A percentile compares a stretch with the other conserved stretches of the same genome.
phyloP scores from a whole-genome alignment of 2,329 filamentous ascomycete species.

The Hypocrella siamensis region DNA sequence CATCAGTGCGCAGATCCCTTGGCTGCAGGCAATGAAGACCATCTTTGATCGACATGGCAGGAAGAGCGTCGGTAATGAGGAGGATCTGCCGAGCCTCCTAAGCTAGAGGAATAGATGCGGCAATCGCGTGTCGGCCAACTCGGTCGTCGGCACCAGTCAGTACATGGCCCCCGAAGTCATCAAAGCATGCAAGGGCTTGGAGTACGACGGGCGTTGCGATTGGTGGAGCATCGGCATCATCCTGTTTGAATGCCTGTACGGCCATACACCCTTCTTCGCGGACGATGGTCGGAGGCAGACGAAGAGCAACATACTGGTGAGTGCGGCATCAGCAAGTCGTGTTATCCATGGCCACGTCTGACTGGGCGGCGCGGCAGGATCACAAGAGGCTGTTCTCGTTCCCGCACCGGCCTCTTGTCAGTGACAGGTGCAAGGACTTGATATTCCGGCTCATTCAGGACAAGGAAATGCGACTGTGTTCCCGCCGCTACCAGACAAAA shows the following conservation, averaged over 20 bases:
- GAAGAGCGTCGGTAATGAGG: constrained; percentile 11
- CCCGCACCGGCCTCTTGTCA: constrained; percentile 49
- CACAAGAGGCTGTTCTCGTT: constrained; percentile 58
- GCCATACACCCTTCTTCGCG: constrained; percentile 75
- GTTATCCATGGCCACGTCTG: not conserved
- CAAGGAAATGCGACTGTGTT: constrained; percentile 62
- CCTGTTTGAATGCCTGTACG: constrained; percentile 86
- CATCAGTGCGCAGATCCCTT: constrained; percentile 17
- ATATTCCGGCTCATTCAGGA: constrained; percentile 58
- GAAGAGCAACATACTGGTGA: constrained; percentile 68
- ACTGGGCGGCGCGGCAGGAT: constrained; percentile 32
- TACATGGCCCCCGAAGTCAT: constrained; percentile 98
- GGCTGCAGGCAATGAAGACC: constrained; percentile 14
- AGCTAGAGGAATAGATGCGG: constrained; percentile 55
- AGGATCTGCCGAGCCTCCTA: constrained; percentile 30
- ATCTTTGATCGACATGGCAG: constrained; percentile 17
- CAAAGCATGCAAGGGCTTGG: constrained; percentile 21
- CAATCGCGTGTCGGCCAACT: constrained; percentile 60
- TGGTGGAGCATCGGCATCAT: constrained; percentile 97
- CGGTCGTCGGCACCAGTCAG: constrained; percentile 86
- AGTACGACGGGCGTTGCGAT: constrained; percentile 86
- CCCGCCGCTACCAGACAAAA: constrained; percentile 54
- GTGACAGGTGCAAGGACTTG: constrained; percentile 59
- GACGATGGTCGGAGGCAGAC: constrained; percentile 66
- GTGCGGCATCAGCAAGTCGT: constrained; percentile 12